Conservation (phyloP, 1,284 basidiomycete genomes). For the Malassezia furfur region DNA sequence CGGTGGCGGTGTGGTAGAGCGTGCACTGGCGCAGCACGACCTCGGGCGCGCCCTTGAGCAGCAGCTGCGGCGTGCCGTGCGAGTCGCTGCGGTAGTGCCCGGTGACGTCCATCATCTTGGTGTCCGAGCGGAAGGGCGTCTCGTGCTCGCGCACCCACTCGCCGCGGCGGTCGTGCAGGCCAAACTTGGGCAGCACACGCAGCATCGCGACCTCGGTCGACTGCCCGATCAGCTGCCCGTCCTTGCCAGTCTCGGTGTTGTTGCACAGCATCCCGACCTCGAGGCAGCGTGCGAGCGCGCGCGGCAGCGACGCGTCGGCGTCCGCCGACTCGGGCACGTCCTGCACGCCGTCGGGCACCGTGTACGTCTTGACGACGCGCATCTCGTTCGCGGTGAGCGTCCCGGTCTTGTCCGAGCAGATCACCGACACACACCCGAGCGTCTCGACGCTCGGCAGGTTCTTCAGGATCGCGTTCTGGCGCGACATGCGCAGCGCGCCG, state of each 20-base stretch:
- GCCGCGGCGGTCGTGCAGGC: constrained; percentile 61
- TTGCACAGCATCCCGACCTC: constrained; percentile 54
- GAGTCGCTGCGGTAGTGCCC: constrained; percentile 54
- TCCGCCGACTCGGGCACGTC: constrained; percentile 52
- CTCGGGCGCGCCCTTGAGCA: constrained; percentile 87
- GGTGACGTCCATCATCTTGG: constrained; percentile 81
- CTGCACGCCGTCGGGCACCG: constrained; percentile 66
- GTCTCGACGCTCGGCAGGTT: constrained; percentile 90
- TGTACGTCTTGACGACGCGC: constrained; percentile 78
- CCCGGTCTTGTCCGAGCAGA: constrained; percentile 96
- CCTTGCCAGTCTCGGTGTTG: constrained; percentile 59
- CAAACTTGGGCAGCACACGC: constrained; percentile 66
- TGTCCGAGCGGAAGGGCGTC: constrained; percentile 80
- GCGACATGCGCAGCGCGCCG: constrained; percentile 85
- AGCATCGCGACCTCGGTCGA: constrained; percentile 87
- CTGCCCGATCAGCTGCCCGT: constrained; percentile 71
- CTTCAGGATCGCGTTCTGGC: constrained; percentile 90
- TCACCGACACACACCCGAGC: constrained; percentile 82
- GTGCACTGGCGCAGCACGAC: constrained; percentile 72
- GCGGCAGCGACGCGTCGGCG: constrained; percentile 17
- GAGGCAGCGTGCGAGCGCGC: constrained; percentile 63
- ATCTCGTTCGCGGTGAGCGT: constrained; percentile 92
- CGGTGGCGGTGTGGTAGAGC: constrained; percentile 76
- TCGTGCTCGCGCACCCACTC: constrained; percentile 68
- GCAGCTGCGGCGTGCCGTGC: constrained; percentile 43